These are phyloP conservation scores for Sonneratia caseolaris DNA, from an alignment of 345 rosid species.

Conservation along the genomic window DNA sequence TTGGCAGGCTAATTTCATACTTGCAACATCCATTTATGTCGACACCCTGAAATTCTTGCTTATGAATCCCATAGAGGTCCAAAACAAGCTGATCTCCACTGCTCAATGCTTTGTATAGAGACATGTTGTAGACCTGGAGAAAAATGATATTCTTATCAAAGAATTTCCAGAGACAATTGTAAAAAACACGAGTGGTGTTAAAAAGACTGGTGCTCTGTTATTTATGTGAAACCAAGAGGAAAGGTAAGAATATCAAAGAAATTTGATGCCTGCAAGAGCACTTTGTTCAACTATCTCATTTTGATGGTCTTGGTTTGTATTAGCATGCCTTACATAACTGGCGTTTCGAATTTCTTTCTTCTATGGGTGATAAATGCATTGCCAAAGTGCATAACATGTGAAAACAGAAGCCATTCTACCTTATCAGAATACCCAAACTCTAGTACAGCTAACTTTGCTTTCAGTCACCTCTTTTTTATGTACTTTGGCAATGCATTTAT, in stretches of 20 bases:
- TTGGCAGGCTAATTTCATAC: background rate
- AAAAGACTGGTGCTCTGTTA: background rate
- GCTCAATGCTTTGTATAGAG: too few species aligned
- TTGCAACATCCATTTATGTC: background rate
- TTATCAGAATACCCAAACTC: too few species aligned
- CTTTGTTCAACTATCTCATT: too few species aligned
- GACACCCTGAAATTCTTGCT: background rate
- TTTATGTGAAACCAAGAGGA: too few species aligned
- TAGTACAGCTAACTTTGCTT: background rate
- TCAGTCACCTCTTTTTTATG: background rate
- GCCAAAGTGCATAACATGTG: too few species aligned
- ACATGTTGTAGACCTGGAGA: background rate
- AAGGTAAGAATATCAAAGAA: too few species aligned
- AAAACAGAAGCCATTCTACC: background rate
- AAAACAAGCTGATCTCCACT: too few species aligned
- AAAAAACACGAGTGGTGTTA: background rate
- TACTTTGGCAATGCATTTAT: background rate
- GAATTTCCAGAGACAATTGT: background rate
- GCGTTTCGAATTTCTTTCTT: too few species aligned
- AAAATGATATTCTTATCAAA: background rate
- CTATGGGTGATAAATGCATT: too few species aligned
- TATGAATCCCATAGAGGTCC: background rate
- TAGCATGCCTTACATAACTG: too few species aligned
- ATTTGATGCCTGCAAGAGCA: too few species aligned
- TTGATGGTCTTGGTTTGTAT: too few species aligned